Evolutionary conservation across 345 rosid species (phyloP), one percentile per base, ranked within the genome.

Genomic region (Eucalyptus curtisii): DNA sequence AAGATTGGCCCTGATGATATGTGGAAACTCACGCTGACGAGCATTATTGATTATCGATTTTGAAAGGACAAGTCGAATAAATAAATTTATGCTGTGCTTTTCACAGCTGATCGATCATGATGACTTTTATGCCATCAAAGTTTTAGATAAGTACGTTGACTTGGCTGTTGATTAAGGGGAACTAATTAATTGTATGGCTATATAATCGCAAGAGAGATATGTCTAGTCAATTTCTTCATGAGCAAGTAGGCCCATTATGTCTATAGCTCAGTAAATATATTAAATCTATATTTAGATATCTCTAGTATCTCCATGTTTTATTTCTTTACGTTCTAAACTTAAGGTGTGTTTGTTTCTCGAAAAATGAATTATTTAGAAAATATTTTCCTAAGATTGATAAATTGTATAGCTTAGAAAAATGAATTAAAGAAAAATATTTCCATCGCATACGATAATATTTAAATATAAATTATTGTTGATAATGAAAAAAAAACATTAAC

Each of bases 311-410:
- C 81, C 25, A 71, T 13, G 6, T 7, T 33, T 17, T 9, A 19
- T 9, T 71, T 71, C 13, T 71, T 33, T 17, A 33, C 33, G 13
- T 19, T 71, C 13, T 33, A 33, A 71, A 71, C 25, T 33, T 33
- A 9, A 2, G 42, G 12, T 4, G 3, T 3, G 1, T 66, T 31
- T 16, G 0, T 66, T 66, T 31, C 5, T 8, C 11, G 6, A 16
- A 31, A 31, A 31, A 15, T 4, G 0, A 31, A 66, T 66, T 5
- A 66, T 31, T 31, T 31, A 10, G 31, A 66, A 66, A 66, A 8
- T 31, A 66, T 31, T 31, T 66, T 31, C 7, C 1, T 15, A 14
- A 64, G 31, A 64, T 13, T 64, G 33, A n/a, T 13, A 0, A 3
- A 7, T 64, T 13, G 5, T n/a, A n/a, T n/a, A 2, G 5, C 37